phyloP scores from a whole-genome alignment of 176 grass and related monocot genomes.

The Eleusine indica region DNA sequence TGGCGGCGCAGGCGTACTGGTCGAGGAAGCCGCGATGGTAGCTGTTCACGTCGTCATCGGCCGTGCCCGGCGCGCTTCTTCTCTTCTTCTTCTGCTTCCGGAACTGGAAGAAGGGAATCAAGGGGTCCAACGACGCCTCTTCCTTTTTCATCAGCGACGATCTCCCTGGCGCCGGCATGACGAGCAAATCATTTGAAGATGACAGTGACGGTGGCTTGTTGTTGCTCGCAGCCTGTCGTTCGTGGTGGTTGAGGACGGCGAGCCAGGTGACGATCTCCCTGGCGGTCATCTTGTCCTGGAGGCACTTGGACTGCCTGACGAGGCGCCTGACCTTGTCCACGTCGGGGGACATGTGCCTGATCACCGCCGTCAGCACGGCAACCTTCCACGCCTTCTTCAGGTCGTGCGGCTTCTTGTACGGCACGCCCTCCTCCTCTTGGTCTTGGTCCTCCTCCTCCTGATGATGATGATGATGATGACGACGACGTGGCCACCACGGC shows the following conservation, averaged over 20 bases:
- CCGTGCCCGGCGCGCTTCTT: constrained; percentile 20
- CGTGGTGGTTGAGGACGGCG: not conserved
- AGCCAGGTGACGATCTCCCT: constrained; percentile 94
- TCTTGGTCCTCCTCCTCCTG: constrained; percentile 25
- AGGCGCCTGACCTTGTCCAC: constrained; percentile 84
- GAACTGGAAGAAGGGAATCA: no score
- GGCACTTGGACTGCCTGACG: constrained; percentile 84
- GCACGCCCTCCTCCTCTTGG: constrained; percentile 63
- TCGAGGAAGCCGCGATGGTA: constrained; percentile 66
- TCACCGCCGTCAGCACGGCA: constrained; percentile 84
- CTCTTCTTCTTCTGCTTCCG: constrained; percentile 15
- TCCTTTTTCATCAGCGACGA: constrained; percentile 36
- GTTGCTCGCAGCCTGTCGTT: no score
- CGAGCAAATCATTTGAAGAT: no score
- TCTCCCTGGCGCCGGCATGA: no score
- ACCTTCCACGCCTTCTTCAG: constrained; percentile 98
- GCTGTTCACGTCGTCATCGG: constrained; percentile 11
- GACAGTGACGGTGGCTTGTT: no score
- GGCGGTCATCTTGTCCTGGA: constrained; percentile 99
- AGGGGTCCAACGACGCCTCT: constrained; percentile 24
- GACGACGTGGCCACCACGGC: constrained; percentile 75
- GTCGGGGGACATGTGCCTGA: constrained; percentile 94
- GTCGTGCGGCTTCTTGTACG: constrained; percentile 95
- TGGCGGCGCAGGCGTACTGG: constrained; percentile 51
- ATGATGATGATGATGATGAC: no score